Percentiles rank a stretch among this genome's conserved stretches.
Conservation (phyloP, 2,329 filamentous ascomycete genomes). For the Aspergillus arachidicola region DNA sequence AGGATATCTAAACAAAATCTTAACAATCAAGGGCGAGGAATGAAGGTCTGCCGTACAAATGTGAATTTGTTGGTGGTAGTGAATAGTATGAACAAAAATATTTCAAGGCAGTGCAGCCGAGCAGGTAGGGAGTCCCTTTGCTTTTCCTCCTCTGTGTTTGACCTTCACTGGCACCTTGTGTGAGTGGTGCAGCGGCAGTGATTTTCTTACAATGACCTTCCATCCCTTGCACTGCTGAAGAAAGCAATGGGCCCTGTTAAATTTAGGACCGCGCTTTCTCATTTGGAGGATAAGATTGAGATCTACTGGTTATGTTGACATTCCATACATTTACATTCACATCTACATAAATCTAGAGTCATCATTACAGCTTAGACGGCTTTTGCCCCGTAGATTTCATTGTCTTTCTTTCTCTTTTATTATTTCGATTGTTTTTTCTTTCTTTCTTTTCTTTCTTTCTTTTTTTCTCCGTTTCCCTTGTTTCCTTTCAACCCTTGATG, state of each 20-base stretch:
- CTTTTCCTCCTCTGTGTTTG: not conserved
- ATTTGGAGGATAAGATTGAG: not conserved
- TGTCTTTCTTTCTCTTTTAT: not conserved
- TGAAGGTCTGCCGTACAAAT: no score
- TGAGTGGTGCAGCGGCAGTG: conserved; percentile 18
- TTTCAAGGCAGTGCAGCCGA: not conserved
- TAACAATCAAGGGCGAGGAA: not conserved
- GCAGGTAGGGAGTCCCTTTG: not conserved
- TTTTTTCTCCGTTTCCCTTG: not conserved
- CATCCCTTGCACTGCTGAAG: conserved; percentile 24
- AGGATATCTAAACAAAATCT: not conserved
- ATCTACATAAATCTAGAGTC: not conserved
- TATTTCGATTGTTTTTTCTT: not conserved
- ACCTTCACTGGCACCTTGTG: conserved; percentile 2
- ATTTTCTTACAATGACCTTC: conserved; percentile 8
- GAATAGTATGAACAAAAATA: not conserved
- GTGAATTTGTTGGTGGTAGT: not conserved
- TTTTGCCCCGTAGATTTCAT: not conserved
- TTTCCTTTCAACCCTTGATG: no score
- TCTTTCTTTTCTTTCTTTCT: not conserved
- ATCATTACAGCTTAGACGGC: not conserved
- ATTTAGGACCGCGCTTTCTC: conserved; percentile 1
- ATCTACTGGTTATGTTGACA: not conserved
- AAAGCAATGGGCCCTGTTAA: conserved; percentile 9
- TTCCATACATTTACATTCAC: conserved; percentile 1